phyloP scores from a whole-genome alignment of 2,329 filamentous ascomycete genomes.

The Sclerotinia subarctica region DNA sequence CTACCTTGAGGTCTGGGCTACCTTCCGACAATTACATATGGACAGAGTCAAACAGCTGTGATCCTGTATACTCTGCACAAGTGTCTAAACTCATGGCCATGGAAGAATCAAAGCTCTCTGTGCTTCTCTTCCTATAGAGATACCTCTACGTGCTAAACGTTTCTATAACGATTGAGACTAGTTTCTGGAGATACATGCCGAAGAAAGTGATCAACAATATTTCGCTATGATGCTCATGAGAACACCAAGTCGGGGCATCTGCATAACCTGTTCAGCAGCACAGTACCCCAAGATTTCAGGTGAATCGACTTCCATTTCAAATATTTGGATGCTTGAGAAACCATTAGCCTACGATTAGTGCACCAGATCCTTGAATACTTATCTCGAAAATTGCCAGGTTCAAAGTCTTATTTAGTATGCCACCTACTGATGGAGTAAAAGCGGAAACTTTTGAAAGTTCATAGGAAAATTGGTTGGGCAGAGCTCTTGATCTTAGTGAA shows the following conservation, averaged over 20 bases:
- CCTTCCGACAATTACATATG: constrained; percentile 35
- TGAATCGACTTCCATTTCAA: background rate
- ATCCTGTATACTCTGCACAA: constrained; percentile 37
- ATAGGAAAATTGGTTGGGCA: background rate
- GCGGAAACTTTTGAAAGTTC: background rate
- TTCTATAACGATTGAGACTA: background rate
- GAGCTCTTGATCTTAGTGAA: background rate
- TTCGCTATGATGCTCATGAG: background rate
- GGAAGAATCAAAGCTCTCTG: constrained; percentile 33
- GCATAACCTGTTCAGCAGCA: background rate
- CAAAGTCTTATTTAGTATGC: background rate
- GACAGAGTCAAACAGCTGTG: constrained; percentile 40
- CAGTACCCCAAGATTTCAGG: background rate
- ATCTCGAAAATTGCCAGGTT: background rate
- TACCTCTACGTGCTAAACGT: background rate
- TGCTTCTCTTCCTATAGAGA: constrained; percentile 8
- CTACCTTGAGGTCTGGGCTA: background rate
- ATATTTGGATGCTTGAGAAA: background rate
- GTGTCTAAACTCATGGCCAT: constrained; percentile 32
- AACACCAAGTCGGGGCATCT: background rate
- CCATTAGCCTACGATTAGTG: background rate
- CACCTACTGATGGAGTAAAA: background rate
- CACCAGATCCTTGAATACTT: background rate
- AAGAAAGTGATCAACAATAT: background rate
- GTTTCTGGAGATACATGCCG: background rate